Base-by-base conservation (phyloP, 2,329 filamentous ascomycete genomes). In the Aspergillus nomiae region DNA sequence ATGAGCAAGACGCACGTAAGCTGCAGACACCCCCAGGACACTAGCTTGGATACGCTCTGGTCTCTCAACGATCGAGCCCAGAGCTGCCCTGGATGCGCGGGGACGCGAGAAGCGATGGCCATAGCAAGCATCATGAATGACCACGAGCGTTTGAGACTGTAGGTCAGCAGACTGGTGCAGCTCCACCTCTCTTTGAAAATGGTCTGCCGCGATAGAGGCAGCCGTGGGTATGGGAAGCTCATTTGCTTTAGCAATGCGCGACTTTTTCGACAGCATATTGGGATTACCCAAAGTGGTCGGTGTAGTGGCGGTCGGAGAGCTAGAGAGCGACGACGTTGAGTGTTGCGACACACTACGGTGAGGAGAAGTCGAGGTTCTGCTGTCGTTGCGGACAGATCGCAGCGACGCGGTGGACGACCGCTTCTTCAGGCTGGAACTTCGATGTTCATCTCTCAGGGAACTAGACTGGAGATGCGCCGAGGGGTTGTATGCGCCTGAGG, bases 121-220 rank as follows among this genome's bases (percentile, higher is more conserved):
- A 75, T 98, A 99, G 78, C 94, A 97, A 59, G 91, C 89, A 80
- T 99, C 95, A 71, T 98, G 93, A 2, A 99, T 81, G 34, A 99
- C 85, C 54, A 98, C 93, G 5, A 96, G 80, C 0, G 92, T 92
- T 64, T 93, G 82, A 3, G 84, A 77, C 14, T 73, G 66, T 8
- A 77, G 64, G 60, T 78, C 72, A 16, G 70, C 71, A 14, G 75
- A 76, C 62, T 89, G 85, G 70, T 92, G 89, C 8, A 84, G 77
- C 19, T 86, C 82, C 36, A 96, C 77, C 74, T 96, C 92, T 64
- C 84, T 86, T 65, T 83, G 82, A 73, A 96, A 91, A 75, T 90
- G 87, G 10, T 87, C 84, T 55, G 83, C 85, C 4, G 92, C 92
- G 50, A 94, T 80, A 16, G 80, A 83, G 56, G 81, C 81, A 30